A percentile compares a stretch with the other conserved stretches of the same genome.
Conservation (phyloP, 129 eudicot species). For the Lactuca sativa region DNA sequence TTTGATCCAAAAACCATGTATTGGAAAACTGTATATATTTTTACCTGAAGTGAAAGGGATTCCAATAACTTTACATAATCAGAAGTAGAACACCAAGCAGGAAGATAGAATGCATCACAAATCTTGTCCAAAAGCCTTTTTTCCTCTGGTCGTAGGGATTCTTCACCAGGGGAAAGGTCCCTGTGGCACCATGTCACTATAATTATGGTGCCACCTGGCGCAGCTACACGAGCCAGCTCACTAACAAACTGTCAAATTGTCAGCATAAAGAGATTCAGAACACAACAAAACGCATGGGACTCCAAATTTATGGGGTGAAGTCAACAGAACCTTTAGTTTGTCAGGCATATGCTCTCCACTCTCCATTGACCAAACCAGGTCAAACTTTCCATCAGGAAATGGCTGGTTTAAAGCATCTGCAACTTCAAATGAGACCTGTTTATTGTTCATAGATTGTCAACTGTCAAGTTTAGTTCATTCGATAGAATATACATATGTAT, state of each 20-base stretch:
- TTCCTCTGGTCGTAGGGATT: constrained; percentile 67
- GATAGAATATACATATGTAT: too few species aligned
- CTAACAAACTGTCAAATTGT: constrained; percentile 61
- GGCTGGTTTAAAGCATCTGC: constrained; percentile 94
- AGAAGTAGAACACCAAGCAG: constrained; percentile 87
- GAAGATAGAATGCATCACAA: constrained; percentile 79
- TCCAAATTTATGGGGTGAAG: background rate
- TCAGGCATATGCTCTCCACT: constrained; percentile 99
- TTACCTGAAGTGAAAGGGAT: constrained; percentile 81
- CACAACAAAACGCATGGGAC: background rate
- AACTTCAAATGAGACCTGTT: constrained; percentile 83
- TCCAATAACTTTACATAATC: constrained; percentile 72
- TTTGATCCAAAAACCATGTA: background rate
- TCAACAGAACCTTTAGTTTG: constrained; percentile 58
- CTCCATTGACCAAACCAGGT: constrained; percentile 98
- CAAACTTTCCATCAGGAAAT: constrained; percentile 87
- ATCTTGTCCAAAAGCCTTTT: constrained; percentile 61
- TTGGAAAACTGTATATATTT: background rate
- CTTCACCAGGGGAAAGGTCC: constrained; percentile 70
- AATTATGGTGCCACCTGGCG: constrained; percentile 90
- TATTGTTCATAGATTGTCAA: background rate
- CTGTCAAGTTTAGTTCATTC: background rate
- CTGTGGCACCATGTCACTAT: constrained; percentile 98
- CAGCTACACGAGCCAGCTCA: constrained; percentile 90
- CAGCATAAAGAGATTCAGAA: constrained; percentile 7